Base-by-base conservation (phyloP, 768 basidiomycete genomes). In the Termitomyces sp. region DNA sequence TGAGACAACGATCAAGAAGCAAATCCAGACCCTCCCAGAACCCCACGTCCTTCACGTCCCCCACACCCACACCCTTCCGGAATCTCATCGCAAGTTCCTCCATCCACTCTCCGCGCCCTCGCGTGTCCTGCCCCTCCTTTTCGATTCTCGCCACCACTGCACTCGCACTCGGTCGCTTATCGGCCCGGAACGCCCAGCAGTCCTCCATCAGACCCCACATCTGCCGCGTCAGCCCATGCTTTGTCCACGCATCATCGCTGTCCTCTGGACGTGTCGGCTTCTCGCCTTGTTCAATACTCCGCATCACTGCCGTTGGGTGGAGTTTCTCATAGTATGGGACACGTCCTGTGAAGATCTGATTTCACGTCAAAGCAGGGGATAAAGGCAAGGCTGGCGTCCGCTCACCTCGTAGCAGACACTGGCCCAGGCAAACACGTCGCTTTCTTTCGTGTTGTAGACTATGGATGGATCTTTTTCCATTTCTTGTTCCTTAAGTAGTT, bases 371-470 rank as follows among this genome's bases (percentile, higher is more conserved):
- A 38, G 36, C 48, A 49, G 8, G 7, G 23, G 40, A 6, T 32
- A 16, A 20, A 13, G 14, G 14, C 5, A 16, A 16, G 16, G 16
- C 28, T 28, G 16, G 26, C 16, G 8, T 12, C 14, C 16, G n/a
- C 14, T 10, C 41, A 58, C 57, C 57, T 58, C 57, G 9, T 58
- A 58, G 36, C 57, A 58, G 4, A 58, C 18, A 14, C 16, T 0
- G 14, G 41, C 57, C 57, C 57, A 58, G 0, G 50, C 57, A 52
- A 58, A 58, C 18, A 58, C 57, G 4, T 58, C 57, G 16, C 57
- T 58, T 30, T 35, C 57, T 28, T 44, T 58, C 1, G 38, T 58
- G 35, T 58, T 58, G 18, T 50, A 5, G 9, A 12, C 1, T 2
- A 14, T 1, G 36, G 10, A 5, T 38, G 13, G 36, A 38, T 14